phyloP scores from a whole-genome alignment of 805 yeast species.

The Groenewaldozyma tartarivorans region DNA sequence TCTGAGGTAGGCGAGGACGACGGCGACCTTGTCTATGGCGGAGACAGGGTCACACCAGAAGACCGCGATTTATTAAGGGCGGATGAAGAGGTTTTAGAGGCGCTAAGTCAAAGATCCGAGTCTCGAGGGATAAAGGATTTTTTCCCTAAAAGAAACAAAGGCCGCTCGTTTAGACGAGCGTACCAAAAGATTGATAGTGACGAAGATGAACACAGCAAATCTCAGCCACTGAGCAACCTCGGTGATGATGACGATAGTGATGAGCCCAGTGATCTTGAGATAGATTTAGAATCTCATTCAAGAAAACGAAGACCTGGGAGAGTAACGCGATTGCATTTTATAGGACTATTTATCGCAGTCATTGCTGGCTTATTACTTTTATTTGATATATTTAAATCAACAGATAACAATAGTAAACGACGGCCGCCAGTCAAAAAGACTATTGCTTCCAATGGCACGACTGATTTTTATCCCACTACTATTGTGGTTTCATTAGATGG shows the following conservation, averaged over 20 bases:
- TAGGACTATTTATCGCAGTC: constrained; percentile 7
- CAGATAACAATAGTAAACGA: neutral
- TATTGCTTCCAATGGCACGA: constrained; percentile 47
- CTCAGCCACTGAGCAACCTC: constrained; percentile 8
- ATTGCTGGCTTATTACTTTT: constrained; percentile 11
- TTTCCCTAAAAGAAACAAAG: neutral
- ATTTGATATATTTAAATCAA: constrained; percentile 5
- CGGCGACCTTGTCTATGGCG: constrained; percentile 13
- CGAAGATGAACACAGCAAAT: neutral
- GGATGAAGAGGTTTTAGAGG: constrained; percentile 14
- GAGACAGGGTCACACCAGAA: constrained; percentile 9
- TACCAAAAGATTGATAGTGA: constrained; percentile 1
- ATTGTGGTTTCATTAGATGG: constrained; percentile 77
- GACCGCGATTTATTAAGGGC: constrained; percentile 15
- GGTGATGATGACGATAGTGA: constrained; percentile 7
- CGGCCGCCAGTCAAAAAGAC: constrained; percentile 5
- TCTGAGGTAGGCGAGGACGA: constrained; percentile 12
- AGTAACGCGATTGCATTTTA: constrained; percentile 8
- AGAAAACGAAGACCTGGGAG: constrained; percentile 8
- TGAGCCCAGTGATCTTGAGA: constrained; percentile 14
- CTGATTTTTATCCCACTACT: constrained; percentile 67
- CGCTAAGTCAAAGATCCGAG: constrained; percentile 1
- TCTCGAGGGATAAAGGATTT: neutral
- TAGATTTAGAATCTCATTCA: constrained; percentile 17
- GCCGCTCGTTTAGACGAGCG: neutral